Conservation (phyloP, 2,329 filamentous ascomycete genomes). For the Fusarium gaditjirri region DNA sequence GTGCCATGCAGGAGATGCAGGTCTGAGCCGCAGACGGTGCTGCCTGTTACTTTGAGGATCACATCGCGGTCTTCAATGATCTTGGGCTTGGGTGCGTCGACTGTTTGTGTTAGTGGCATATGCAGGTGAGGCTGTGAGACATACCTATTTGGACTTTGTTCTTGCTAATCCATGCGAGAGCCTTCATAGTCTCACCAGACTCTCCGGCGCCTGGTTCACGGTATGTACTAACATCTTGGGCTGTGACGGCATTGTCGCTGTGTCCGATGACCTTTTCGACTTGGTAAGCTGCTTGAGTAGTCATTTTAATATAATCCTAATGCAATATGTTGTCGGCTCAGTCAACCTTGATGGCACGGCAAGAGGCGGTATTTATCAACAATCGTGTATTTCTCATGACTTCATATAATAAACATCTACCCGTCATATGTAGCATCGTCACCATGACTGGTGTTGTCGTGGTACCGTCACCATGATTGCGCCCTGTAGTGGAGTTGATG, state of each 20-base stretch:
- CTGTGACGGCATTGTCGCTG: conserved; percentile 69
- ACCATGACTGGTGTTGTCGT: conserved; percentile 16
- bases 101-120: conserved; percentile 42
- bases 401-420: conserved; percentile 7
- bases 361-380: conserved; percentile 14
- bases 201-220: conserved; percentile 56
- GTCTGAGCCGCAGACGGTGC: conserved; percentile 68
- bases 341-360: neutral
- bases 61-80: conserved; percentile 80
- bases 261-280: conserved; percentile 77
- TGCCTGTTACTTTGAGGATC: conserved; percentile 80
- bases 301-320: conserved; percentile 23
- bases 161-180: conserved; percentile 84
- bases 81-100: conserved; percentile 75
- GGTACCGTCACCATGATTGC: conserved; percentile 30
- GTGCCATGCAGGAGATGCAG: conserved; percentile 66
- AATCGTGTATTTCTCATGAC: neutral
- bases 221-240: conserved; percentile 77
- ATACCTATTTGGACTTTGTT: conserved; percentile 76
- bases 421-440: conserved; percentile 26
- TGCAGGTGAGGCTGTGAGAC: neutral
- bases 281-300: conserved; percentile 71
- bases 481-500: conserved; percentile 23
- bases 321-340: neutral
- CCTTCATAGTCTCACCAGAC: conserved; percentile 76